Percentiles rank a stretch among this genome's conserved stretches.
These are phyloP conservation scores for Jatropha multifida DNA, from an alignment of 441 rosid species.

Conservation along the genomic window DNA sequence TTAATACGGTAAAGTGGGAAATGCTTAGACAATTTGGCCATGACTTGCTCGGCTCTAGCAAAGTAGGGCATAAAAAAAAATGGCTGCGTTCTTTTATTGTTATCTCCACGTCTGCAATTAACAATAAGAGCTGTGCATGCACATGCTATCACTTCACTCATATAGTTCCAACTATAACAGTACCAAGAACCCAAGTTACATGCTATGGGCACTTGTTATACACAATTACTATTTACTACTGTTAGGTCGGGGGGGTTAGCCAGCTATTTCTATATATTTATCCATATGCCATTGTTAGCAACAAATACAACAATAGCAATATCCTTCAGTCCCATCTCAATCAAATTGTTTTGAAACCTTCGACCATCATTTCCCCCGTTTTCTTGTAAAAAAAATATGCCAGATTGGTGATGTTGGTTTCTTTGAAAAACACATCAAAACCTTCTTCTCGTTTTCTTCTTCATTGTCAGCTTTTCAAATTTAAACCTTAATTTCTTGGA, in stretches of 20 bases:
- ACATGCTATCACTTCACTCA: slow-evolving; percentile 33
- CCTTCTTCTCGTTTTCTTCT: background rate
- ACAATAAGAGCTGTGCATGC: slow-evolving; percentile 13
- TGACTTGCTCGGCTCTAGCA: slow-evolving; percentile 40
- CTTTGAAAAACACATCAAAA: background rate
- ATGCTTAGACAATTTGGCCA: slow-evolving; percentile 39
- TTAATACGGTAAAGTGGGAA: slow-evolving; percentile 14
- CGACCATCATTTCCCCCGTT: background rate
- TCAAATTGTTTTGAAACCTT: background rate
- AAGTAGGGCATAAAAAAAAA: slow-evolving; percentile 33
- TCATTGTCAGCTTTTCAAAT: background rate
- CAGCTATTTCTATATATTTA: background rate
- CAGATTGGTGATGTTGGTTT: background rate
- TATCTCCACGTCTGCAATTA: slow-evolving; percentile 41
- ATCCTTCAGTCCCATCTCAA: background rate
- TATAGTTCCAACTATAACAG: slow-evolving; percentile 29
- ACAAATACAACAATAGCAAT: too few species aligned
- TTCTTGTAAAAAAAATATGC: background rate
- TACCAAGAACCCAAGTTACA: background rate
- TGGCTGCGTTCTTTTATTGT: slow-evolving; percentile 45
- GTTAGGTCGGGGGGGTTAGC: background rate
- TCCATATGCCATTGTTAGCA: too few species aligned
- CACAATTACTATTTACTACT: background rate
- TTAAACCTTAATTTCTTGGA: background rate
- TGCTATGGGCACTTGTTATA: background rate